Conservation (phyloP, 2,329 filamentous ascomycete genomes). For the Myriosclerotinia scirpicola region DNA sequence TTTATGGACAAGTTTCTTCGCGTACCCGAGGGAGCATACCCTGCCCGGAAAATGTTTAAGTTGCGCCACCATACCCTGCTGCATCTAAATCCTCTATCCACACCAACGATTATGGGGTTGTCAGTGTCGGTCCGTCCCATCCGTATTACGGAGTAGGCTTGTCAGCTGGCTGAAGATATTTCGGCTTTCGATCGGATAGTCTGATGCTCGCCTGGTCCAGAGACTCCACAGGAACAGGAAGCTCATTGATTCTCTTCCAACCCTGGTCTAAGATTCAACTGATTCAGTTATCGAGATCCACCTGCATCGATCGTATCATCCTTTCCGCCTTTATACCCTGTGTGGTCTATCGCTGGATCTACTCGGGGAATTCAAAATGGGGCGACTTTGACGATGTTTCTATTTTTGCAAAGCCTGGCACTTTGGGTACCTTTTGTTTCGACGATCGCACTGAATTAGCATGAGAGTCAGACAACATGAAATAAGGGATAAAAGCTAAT, state of each 20-base stretch:
- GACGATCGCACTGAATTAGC: slow-evolving; percentile 30
- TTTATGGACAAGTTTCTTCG: neutral
- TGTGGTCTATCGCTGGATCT: slow-evolving; percentile 30
- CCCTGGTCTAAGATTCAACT: neutral
- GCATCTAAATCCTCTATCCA: slow-evolving; percentile 16
- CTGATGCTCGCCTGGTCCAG: slow-evolving; percentile 28
- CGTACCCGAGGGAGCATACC: neutral
- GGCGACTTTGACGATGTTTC: slow-evolving; percentile 25
- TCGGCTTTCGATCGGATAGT: slow-evolving; percentile 4
- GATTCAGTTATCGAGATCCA: slow-evolving; percentile 20
- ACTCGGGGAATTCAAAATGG: slow-evolving; percentile 24
- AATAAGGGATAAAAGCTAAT: slow-evolving; percentile 29
- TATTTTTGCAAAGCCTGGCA: slow-evolving; percentile 31
- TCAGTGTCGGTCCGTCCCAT: slow-evolving; percentile 31
- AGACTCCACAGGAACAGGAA: slow-evolving; percentile 7
- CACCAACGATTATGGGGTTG: slow-evolving; percentile 19
- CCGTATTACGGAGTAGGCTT: slow-evolving; percentile 26
- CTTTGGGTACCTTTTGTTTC: slow-evolving; percentile 30
- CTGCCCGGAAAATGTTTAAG: slow-evolving; percentile 24
- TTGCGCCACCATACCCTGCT: slow-evolving; percentile 29
- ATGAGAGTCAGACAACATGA: slow-evolving; percentile 20
- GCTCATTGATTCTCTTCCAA: neutral
- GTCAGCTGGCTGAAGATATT: slow-evolving; percentile 30
- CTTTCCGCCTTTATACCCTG: slow-evolving; percentile 28
- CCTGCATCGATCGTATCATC: slow-evolving; percentile 30